Evolutionary conservation across 2,329 filamentous ascomycete genomes (phyloP).

Genomic region (Leptographium procerum): DNA sequence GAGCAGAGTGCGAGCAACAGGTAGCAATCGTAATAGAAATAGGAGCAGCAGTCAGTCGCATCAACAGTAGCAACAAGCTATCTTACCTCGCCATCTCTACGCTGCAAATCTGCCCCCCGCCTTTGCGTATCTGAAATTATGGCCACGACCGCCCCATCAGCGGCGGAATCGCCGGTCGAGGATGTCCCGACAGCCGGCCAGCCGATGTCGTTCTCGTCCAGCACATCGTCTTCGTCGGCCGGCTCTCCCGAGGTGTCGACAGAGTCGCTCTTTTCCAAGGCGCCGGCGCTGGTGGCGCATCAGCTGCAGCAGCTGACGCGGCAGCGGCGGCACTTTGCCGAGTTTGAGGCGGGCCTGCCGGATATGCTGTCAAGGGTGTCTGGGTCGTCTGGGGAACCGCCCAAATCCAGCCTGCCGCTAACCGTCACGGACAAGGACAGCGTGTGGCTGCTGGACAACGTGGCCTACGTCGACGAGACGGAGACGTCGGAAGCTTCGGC

Average conservation of each 20-base stretch:
- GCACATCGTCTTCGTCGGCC: neutral
- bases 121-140: neutral
- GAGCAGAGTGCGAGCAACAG: too few relatives aligned
- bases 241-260: neutral
- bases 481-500: too few relatives aligned
- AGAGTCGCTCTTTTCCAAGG: neutral
- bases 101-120: too few relatives aligned
- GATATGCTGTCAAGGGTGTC: neutral
- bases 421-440: slow-evolving; percentile 54
- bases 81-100: too few relatives aligned
- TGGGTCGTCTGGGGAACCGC: neutral
- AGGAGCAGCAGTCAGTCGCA: too few relatives aligned
- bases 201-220: neutral
- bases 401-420: slow-evolving; percentile 39
- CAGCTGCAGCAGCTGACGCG: slow-evolving; percentile 41
- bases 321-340: slow-evolving; percentile 34
- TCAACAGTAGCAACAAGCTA: too few relatives aligned
- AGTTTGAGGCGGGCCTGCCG: slow-evolving; percentile 37
- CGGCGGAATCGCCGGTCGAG: neutral
- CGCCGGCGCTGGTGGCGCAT: slow-evolving; percentile 8
- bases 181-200: neutral
- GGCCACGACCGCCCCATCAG: neutral
- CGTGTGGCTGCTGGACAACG: slow-evolving; percentile 87
- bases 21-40: too few relatives aligned
- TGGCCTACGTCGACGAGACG: slow-evolving; percentile 40